phyloP scores from a whole-genome alignment of 306 rosid genomes.

The Myrica gale region DNA sequence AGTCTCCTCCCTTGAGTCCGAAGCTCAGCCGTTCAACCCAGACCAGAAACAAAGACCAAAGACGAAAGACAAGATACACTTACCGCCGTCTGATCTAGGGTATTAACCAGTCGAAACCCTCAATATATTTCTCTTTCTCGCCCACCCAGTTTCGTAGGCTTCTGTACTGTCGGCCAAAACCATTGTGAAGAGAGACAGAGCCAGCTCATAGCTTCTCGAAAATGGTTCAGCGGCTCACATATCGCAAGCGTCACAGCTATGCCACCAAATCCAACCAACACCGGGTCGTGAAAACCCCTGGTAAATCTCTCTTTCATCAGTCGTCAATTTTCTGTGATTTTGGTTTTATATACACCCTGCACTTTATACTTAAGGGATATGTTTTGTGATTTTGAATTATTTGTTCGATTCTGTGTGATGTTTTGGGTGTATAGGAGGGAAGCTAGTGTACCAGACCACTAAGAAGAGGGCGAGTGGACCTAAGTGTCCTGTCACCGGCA shows the following conservation, averaged over 20 bases:
- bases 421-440: slow-evolving; percentile 50
- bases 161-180: slow-evolving; percentile 27
- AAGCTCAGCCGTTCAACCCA: neutral
- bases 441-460: slow-evolving; percentile 64
- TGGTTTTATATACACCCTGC: neutral
- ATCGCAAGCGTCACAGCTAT: slow-evolving; percentile 67
- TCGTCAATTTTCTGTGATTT: neutral
- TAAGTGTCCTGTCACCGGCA: slow-evolving; percentile 77
- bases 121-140: neutral
- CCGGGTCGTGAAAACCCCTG: slow-evolving; percentile 73
- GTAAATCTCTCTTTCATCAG: slow-evolving; percentile 22
- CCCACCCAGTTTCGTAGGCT: neutral
- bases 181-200: slow-evolving; percentile 24
- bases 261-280: slow-evolving; percentile 78
- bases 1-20: neutral
- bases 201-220: slow-evolving; percentile 15
- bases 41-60: neutral
- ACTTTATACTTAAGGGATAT: neutral
- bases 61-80: neutral
- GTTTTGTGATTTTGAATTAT: slow-evolving; percentile 1
- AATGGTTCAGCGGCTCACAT: slow-evolving; percentile 81
- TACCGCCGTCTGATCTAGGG: slow-evolving; percentile 33
- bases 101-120: neutral
- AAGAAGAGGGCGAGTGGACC: slow-evolving; percentile 83
- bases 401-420: neutral